Percentiles rank a stretch among this genome's conserved stretches.
These are phyloP conservation scores for Phalaenopsis aphrodite DNA, from an alignment of 106 monocot genomes.

Conservation along the genomic window DNA sequence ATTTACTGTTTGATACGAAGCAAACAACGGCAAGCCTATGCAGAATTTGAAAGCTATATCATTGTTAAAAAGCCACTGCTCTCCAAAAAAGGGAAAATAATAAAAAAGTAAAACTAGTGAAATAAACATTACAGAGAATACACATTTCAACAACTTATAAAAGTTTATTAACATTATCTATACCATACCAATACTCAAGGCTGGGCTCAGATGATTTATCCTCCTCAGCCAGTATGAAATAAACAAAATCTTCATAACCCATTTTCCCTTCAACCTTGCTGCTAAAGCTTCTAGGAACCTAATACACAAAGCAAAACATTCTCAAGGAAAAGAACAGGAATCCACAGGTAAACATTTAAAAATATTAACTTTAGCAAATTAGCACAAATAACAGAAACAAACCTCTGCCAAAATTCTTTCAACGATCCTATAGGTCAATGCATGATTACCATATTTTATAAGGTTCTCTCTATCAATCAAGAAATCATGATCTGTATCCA, in stretches of 20 bases:
- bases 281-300: conserved; percentile 89
- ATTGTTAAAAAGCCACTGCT: not conserved
- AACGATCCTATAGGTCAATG: conserved; percentile 95
- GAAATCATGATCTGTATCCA: conserved; percentile 71
- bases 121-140: not conserved
- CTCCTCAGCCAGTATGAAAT: conserved; percentile 91
- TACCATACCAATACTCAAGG: conserved; percentile 75
- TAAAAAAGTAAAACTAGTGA: not conserved
- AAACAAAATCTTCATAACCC: conserved; percentile 98
- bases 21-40: too few species aligned
- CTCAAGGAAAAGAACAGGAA: not conserved
- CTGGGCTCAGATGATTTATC: conserved; percentile 93
- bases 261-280: conserved; percentile 92
- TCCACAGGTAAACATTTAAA: not conserved
- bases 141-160: too few species aligned
- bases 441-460: conserved; percentile 92
- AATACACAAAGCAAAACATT: not conserved
- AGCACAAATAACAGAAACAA: conserved; percentile 4
- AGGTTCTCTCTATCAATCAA: conserved; percentile 78
- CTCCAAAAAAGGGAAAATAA: not conserved
- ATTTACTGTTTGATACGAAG: too few species aligned
- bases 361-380: not conserved
- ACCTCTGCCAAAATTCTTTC: conserved; percentile 94
- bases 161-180: too few species aligned
- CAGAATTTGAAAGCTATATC: too few species aligned